Base-by-base conservation (phyloP, 257 asterid species). In the Schizonepeta tenuifolia region DNA sequence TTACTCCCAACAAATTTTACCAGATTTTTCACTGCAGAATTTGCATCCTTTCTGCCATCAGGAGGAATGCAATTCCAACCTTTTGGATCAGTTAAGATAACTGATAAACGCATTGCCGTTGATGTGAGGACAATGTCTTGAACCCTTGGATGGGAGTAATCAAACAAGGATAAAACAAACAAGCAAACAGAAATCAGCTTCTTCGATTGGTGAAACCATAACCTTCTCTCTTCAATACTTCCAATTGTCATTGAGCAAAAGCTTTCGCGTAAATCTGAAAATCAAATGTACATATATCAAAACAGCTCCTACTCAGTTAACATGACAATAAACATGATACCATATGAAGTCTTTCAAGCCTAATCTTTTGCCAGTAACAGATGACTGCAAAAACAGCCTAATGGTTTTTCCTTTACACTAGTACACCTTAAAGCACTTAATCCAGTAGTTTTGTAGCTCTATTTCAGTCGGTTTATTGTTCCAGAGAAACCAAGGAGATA, bases 91-190 rank as follows among this genome's bases (percentile, higher is more conserved):
- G 95, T 94, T 81, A 94, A 82, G 67, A 82, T 75, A 84, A 94
- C 96, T 36, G 95, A 87, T 81, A 94, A 72, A 62, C 97, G 99
- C 96, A 94, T 87, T 65, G 96, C 96, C 58, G 75, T 78, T 69
- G 96, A 86, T 47, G 89, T 82, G 76, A 88, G 85, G 53, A 71
- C 81, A 76, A 77, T 71, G 79, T 89, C 83, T 64, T 78, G 79
- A 77, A 35, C 76, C 69, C 72, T 82, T 76, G 72, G 81, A 60
- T 33, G 41, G 59, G 87, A 79, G 84, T 79, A 69, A 50, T 86
- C 91, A 73, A 86, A 88, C 80, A 85, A 62, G 40, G 94, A 86
- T 73, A 94, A 78, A 84, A 88, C 71, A 79, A 77, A 88, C 81
- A 86, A 78, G 80, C 99, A 88, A 46, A 94, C 69, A 22, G 86